These are phyloP conservation scores for Coffea canephora DNA, from an alignment of 257 asterid species.

Conservation along the genomic window DNA sequence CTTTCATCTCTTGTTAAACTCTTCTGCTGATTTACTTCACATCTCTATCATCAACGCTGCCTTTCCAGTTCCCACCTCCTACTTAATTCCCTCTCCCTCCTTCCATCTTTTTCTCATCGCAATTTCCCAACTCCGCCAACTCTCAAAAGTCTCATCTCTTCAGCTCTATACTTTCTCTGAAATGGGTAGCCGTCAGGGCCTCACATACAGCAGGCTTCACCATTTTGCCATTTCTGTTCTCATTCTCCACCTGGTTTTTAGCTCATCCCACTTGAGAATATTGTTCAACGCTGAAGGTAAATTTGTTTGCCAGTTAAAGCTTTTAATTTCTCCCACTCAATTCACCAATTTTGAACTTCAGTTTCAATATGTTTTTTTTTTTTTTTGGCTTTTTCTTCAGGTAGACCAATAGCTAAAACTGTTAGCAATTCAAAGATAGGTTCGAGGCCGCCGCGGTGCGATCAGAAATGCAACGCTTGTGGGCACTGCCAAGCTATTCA, in stretches of 20 bases:
- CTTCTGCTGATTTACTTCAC: conserved; percentile 15
- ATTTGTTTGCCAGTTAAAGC: not conserved
- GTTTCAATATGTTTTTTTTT: conserved; percentile 5
- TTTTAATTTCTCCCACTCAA: no score
- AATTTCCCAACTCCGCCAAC: conserved; percentile 8
- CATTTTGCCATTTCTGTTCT: conserved; percentile 30
- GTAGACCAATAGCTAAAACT: conserved; percentile 35
- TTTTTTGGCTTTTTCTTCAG: conserved; percentile 30
- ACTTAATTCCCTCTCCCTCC: not conserved
- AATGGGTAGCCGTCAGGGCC: conserved; percentile 37
- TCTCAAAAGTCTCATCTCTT: not conserved
- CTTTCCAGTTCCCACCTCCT: conserved; percentile 11
- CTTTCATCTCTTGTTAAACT: conserved; percentile 1
- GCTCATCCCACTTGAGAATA: conserved; percentile 31
- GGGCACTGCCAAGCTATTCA: conserved; percentile 80
- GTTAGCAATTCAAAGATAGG: conserved; percentile 52
- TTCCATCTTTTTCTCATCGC: conserved; percentile 1
- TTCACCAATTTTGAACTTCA: not conserved
- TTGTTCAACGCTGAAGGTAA: conserved; percentile 48
- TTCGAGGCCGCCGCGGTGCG: conserved; percentile 83
- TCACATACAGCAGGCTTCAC: conserved; percentile 20
- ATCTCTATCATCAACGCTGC: conserved; percentile 18
- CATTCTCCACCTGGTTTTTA: conserved; percentile 34
- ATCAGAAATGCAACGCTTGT: conserved; percentile 57
- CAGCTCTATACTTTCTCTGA: not conserved